A percentile compares a stretch with the other conserved stretches of the same genome.
Conservation (phyloP, 768 basidiomycete genomes). For the Pleurotus giganteus region DNA sequence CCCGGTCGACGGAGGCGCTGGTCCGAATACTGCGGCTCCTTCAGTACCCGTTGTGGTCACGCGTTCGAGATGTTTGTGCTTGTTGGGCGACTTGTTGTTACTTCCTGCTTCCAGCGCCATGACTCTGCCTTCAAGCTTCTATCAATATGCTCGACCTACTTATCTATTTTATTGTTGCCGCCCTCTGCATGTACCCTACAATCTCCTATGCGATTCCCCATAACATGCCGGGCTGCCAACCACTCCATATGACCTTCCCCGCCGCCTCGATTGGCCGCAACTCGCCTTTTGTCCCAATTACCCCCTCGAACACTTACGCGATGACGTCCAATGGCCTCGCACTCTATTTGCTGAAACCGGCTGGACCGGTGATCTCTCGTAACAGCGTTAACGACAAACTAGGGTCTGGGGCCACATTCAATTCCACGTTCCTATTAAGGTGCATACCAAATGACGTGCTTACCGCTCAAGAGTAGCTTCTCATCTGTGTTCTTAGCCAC, state of each 20-base stretch:
- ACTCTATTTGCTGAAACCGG: slow-evolving; percentile 30
- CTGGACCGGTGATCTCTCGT: slow-evolving; percentile 26
- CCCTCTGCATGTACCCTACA: too few species aligned
- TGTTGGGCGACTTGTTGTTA: not conserved
- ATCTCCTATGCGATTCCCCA: too few species aligned
- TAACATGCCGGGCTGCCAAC: slow-evolving; percentile 21
- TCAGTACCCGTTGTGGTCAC: not conserved
- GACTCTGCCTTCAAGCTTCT: too few species aligned
- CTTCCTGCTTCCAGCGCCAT: not conserved
- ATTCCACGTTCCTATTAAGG: slow-evolving; percentile 36
- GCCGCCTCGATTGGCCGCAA: slow-evolving; percentile 14
- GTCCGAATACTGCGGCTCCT: not conserved
- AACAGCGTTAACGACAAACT: slow-evolving; percentile 32
- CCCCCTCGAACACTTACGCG: slow-evolving; percentile 26
- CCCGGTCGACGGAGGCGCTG: not conserved
- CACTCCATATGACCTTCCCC: slow-evolving; percentile 23
- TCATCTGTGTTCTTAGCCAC: slow-evolving; percentile 19
- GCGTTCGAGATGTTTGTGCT: not conserved
- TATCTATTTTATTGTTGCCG: too few species aligned
- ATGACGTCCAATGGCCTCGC: slow-evolving; percentile 22
- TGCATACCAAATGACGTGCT: not conserved
- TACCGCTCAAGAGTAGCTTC: not conserved
- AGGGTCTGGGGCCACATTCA: slow-evolving; percentile 35
- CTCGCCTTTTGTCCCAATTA: slow-evolving; percentile 26
- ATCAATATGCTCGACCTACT: too few species aligned